These are phyloP conservation scores for Fistulifera pelliculosa DNA, from an alignment of 108 stramenopile genomes.

Conservation along the genomic window DNA sequence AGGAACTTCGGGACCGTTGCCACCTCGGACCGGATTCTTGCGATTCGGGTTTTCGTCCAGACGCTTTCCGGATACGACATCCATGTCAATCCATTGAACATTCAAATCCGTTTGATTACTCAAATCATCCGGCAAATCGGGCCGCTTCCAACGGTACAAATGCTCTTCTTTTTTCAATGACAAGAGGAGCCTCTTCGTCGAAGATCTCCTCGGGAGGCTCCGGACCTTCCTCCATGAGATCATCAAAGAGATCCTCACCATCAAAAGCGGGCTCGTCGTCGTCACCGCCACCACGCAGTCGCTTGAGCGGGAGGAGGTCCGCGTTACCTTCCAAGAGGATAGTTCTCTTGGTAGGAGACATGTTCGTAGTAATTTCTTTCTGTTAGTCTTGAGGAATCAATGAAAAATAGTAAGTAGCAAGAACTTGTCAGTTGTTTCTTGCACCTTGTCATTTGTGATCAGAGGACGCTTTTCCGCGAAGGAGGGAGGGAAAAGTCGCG, in stretches of 20 bases:
- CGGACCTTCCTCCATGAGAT: slow-evolving; percentile 3
- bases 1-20: slow-evolving; percentile 65
- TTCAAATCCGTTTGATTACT: slow-evolving; percentile 42
- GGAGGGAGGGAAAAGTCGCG: no score
- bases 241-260: slow-evolving; percentile 10
- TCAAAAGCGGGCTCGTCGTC: slow-evolving; percentile 1
- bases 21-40: slow-evolving; percentile 45
- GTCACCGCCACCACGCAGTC: slow-evolving; percentile 47
- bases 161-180: slow-evolving; percentile 12
- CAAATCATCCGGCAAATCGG: slow-evolving; percentile 1
- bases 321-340: not conserved
- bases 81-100: slow-evolving; percentile 96
- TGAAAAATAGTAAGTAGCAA: no score
- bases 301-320: slow-evolving; percentile 26
- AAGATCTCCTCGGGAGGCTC: slow-evolving; percentile 8
- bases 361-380: no score
- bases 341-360: slow-evolving; percentile 10
- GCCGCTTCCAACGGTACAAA: slow-evolving; percentile 15
- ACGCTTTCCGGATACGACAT: slow-evolving; percentile 80
- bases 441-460: no score
- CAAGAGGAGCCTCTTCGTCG: not conserved
- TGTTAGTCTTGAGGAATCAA: no score
- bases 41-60: slow-evolving; percentile 62
- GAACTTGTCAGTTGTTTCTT: no score
- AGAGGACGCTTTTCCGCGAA: no score